phyloP scores from a whole-genome alignment of 139 green algal species.

The Micromonas pusilla region DNA sequence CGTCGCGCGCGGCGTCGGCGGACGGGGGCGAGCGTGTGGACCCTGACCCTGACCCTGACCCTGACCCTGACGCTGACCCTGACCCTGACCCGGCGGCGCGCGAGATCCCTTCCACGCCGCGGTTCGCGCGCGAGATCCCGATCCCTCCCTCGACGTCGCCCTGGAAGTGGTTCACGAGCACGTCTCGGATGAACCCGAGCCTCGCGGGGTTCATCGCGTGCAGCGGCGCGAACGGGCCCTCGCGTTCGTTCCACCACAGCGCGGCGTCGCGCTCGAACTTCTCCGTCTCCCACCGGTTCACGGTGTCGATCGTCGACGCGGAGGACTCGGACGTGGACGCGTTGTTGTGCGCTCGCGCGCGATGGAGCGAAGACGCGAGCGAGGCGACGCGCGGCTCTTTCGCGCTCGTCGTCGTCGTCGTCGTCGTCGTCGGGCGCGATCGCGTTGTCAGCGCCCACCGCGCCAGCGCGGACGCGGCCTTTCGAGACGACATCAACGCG shows the following conservation, averaged over 20 bases:
- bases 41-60: too few relatives aligned
- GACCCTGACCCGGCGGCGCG: too few relatives aligned
- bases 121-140: background rate
- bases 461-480: too few relatives aligned
- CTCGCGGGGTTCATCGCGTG: constrained; percentile 80
- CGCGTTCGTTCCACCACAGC: constrained; percentile 62
- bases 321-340: too few relatives aligned
- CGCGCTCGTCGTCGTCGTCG: too few relatives aligned
- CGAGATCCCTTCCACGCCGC: background rate
- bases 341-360: too few relatives aligned
- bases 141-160: background rate
- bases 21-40: background rate
- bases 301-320: constrained; percentile 19
- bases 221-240: constrained; percentile 68
- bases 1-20: background rate
- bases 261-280: constrained; percentile 72
- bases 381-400: too few relatives aligned
- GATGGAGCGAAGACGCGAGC: too few relatives aligned
- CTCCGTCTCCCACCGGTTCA: constrained; percentile 58
- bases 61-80: too few relatives aligned
- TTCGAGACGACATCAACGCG: too few relatives aligned
- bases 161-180: constrained; percentile 43
- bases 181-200: constrained; percentile 59
- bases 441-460: too few relatives aligned
- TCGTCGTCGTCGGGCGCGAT: too few relatives aligned